Evolutionary conservation across 2,329 filamentous ascomycete genomes (phyloP).

Genomic region (Graphium sp.): DNA sequence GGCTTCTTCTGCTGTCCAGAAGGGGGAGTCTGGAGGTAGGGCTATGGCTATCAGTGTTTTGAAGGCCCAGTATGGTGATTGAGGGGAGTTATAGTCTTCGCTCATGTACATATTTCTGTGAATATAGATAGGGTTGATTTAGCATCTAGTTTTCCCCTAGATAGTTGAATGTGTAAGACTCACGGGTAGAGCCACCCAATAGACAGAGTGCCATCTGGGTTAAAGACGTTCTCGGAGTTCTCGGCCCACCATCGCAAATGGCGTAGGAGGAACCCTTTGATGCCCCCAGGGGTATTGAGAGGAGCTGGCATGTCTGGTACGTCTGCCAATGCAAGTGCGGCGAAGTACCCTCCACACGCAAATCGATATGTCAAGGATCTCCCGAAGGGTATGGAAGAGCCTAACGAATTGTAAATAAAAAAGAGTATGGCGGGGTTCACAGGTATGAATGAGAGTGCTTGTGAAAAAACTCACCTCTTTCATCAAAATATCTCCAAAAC

Average conservation of each 20-base stretch:
- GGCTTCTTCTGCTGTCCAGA: slow-evolving; percentile 25
- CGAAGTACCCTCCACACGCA: slow-evolving; percentile 29
- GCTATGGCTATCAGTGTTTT: slow-evolving; percentile 28
- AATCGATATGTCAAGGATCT: slow-evolving; percentile 33
- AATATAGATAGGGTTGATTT: accelerated
- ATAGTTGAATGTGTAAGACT: slow-evolving; percentile 1
- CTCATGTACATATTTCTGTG: slow-evolving; percentile 31
- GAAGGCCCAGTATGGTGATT: slow-evolving; percentile 35
- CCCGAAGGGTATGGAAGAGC: slow-evolving; percentile 32
- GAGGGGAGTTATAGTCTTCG: slow-evolving; percentile 40
- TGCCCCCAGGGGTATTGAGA: slow-evolving; percentile 16
- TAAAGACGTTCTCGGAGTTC: slow-evolving; percentile 23
- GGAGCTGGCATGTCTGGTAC: slow-evolving; percentile 18
- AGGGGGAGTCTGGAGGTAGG: slow-evolving; percentile 16
- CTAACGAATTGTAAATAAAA: slow-evolving; percentile 10
- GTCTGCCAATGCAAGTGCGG: slow-evolving; percentile 23
- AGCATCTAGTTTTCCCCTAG: neutral
- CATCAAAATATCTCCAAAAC: slow-evolving; percentile 31
- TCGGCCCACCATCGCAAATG: slow-evolving; percentile 31
- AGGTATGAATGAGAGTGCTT: too few relatives aligned
- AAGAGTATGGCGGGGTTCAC: neutral
- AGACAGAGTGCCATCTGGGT: slow-evolving; percentile 28
- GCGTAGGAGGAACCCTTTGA: slow-evolving; percentile 30
- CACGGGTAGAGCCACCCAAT: slow-evolving; percentile 21
- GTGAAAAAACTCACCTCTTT: slow-evolving; percentile 14